Percentiles rank a stretch among this genome's conserved stretches.
phyloP scores from a whole-genome alignment of 2,329 filamentous ascomycete genomes.

The Didymella sp. region DNA sequence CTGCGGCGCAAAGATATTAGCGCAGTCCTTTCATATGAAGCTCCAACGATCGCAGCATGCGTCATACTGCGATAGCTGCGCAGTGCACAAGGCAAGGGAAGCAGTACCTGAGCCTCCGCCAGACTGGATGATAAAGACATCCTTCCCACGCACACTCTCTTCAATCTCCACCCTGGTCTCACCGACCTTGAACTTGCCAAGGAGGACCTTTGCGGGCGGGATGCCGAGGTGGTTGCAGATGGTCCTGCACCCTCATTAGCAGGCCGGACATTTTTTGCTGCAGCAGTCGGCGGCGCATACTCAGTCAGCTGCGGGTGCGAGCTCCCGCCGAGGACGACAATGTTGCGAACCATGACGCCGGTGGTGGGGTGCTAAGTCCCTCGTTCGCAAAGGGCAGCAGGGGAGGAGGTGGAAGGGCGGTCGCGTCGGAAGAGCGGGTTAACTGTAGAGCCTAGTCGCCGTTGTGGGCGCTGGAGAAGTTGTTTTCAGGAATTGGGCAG shows the following conservation, averaged over 20 bases:
- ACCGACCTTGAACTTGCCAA: conserved; percentile 92
- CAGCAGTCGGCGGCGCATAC: conserved; percentile 21
- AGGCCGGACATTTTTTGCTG: background rate
- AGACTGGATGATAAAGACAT: conserved; percentile 96
- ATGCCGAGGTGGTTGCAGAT: conserved; percentile 91
- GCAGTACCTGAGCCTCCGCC: conserved; percentile 72
- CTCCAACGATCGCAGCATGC: background rate
- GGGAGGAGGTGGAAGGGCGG: conserved; percentile 15
- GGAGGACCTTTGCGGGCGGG: conserved; percentile 80
- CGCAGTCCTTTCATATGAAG: conserved; percentile 15
- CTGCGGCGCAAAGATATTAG: conserved; percentile 47
- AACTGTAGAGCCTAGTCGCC: conserved; percentile 27
- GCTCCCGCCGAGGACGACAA: conserved; percentile 90
- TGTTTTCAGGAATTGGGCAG: conserved; percentile 42
- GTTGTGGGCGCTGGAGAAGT: conserved; percentile 33
- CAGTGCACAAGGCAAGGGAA: background rate
- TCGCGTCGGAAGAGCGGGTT: conserved; percentile 12
- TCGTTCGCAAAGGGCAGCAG: conserved; percentile 16
- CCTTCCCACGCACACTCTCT: conserved; percentile 95
- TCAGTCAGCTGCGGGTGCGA: conserved; percentile 90
- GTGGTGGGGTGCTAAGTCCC: conserved; percentile 19
- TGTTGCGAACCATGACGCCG: conserved; percentile 83
- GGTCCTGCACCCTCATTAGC: conserved; percentile 49
- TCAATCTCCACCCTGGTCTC: conserved; percentile 95
- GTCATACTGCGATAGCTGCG: background rate